These are phyloP conservation scores for Candida bentonensis DNA, from an alignment of 805 yeast genomes.

Conservation along the genomic window DNA sequence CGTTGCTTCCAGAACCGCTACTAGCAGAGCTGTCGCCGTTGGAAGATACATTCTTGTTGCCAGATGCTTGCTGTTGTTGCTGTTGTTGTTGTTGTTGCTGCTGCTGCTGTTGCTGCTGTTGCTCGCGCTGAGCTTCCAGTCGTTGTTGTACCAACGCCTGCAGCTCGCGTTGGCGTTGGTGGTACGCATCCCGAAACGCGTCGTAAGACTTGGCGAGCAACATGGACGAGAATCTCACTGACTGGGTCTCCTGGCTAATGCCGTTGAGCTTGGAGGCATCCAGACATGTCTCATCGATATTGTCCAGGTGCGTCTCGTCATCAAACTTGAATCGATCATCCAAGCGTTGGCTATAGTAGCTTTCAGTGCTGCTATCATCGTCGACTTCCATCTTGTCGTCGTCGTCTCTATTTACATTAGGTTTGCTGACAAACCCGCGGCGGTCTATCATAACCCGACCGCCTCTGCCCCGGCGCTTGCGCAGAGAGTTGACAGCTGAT, in stretches of 20 bases:
- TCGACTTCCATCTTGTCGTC: conserved; percentile 18
- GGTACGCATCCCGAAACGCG: conserved; percentile 56
- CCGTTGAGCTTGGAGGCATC: conserved; percentile 79
- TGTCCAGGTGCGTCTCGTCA: conserved; percentile 32
- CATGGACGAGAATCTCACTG: conserved; percentile 86
- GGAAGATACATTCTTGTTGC: too few relatives aligned
- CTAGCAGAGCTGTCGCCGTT: too few relatives aligned
- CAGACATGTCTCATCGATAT: conserved; percentile 40
- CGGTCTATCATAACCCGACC: conserved; percentile 66
- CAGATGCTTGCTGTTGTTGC: conserved; percentile 4
- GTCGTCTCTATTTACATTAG: conserved; percentile 21
- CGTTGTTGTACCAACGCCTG: conserved; percentile 20
- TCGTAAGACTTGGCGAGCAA: conserved; percentile 77
- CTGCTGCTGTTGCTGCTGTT: conserved; percentile 9
- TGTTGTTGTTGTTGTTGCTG: conserved; percentile 12
- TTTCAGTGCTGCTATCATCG: conserved; percentile 7
- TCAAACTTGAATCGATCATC: conserved; percentile 59
- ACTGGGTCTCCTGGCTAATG: conserved; percentile 75
- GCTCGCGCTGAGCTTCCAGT: conserved; percentile 12
- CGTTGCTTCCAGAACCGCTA: too few relatives aligned
- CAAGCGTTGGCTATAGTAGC: conserved; percentile 24
- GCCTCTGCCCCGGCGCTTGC: conserved; percentile 64
- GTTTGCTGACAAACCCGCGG: conserved; percentile 32
- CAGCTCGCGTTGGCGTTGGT: conserved; percentile 50
- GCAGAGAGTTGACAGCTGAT: conserved; percentile 24